Conservation (phyloP, 352 stramenopile species). For the Phytophthora ramorum region DNA sequence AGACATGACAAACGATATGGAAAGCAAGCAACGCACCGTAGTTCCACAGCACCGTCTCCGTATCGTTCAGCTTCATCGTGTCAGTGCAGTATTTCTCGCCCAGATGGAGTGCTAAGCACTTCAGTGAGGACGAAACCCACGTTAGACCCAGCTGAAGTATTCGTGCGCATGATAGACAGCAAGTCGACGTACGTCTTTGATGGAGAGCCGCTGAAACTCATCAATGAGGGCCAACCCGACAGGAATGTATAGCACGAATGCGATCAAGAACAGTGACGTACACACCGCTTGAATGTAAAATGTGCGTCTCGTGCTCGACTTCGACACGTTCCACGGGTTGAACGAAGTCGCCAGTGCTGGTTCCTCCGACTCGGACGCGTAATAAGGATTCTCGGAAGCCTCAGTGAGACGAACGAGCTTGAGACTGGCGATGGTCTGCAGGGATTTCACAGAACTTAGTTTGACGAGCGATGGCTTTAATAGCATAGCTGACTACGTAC, state of each 20-base stretch:
- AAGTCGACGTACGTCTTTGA: neutral
- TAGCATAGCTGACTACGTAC: conserved; percentile 28
- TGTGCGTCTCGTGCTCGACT: conserved; percentile 39
- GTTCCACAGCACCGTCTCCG: conserved; percentile 73
- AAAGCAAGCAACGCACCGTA: conserved; percentile 45
- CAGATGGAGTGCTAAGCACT: conserved; percentile 57
- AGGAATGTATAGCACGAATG: conserved; percentile 76
- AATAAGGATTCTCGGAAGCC: conserved; percentile 11
- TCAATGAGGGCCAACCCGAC: conserved; percentile 60
- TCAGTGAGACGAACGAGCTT: conserved; percentile 32
- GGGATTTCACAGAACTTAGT: neutral
- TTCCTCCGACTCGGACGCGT: conserved; percentile 9
- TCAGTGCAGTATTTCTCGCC: conserved; percentile 66
- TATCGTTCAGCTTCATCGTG: conserved; percentile 56
- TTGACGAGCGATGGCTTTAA: neutral
- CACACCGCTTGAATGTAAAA: conserved; percentile 48
- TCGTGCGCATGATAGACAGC: neutral
- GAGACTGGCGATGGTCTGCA: conserved; percentile 44
- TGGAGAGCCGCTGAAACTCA: conserved; percentile 43
- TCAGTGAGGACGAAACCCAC: neutral
- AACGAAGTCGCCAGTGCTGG: neutral
- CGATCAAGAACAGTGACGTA: conserved; percentile 61
- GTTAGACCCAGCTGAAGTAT: neutral
- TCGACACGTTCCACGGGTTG: conserved; percentile 26
- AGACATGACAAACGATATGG: neutral